Base-by-base conservation (phyloP, 208 protist species). In the Wallacemonas sp. region DNA sequence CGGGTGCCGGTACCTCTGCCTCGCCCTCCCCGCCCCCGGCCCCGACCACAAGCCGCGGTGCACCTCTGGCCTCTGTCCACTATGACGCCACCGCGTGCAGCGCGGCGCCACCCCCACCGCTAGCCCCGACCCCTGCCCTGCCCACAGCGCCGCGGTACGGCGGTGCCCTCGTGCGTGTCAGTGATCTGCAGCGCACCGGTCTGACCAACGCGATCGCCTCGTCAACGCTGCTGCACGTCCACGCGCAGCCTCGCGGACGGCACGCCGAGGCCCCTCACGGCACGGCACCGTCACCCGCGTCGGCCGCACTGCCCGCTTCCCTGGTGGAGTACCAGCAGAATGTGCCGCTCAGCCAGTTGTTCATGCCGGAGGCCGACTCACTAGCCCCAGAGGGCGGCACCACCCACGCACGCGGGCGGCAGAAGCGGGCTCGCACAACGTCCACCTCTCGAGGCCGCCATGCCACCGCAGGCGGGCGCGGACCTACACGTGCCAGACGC, bases 151-250 rank as follows among this genome's bases (percentile, higher is more conserved):
- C n/a, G 62, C 61, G 65, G 1, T 92, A 92, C 39, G 84, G 85
- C 7, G 81, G 81, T 38, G 85, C 80, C 20, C 69, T 94, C 65
- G 76, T 89, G 11, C 77, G 86, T 22, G 67, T 95, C 48, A 95
- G 86, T 59, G 89, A 92, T 25, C 54, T 92, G 49, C 71, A 67
- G n/a, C 70, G 49, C 16, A 41, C 45, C 26, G 75, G 72, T 7
- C 57, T 71, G 1, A 1, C n/a, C 0, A 18, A 55, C 39, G 12
- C 45, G 12, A 28, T 76, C n/a, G 66, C 48, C 7, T 55, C 74
- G 11, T 70, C 54, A 0, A 69, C 64, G 7, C 38, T 70, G 33
- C 38, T 70, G 33, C 61, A 32, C 3, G 50, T 75, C 38, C 63
- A 0, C 2, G 50, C 0, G 44, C 63, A 26, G 11, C 25, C 16